Evolutionary conservation across 148 eudicot genomes (phyloP), one percentile per base, ranked within the genome.

Genomic region (Suaeda aralocaspica): DNA sequence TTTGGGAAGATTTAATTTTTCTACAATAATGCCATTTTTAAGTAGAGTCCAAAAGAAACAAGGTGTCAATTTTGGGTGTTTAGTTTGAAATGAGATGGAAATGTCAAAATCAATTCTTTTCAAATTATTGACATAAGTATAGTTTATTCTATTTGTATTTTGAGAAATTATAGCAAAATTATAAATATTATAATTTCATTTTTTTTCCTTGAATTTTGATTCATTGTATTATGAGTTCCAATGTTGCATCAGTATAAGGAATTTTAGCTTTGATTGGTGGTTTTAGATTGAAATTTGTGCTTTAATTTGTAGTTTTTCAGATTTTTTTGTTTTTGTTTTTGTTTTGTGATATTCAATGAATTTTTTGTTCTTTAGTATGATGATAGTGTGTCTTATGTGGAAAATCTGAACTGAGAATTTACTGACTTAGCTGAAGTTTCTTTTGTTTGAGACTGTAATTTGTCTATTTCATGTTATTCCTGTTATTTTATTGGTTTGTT

Each of bases 401-500:
- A 31, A 36, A 11, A 22, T 34, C 28, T 6, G 41, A 36, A 36
- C 41, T 58, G 36, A 71, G n/a, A 64, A 64, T 70, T n/a, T 48
- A 48, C 70, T 57, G 33, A 25, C 26, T 42, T 66, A n/a, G 58
- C 24, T 51, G 59, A 10, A 21, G 13, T 29, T 72, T 48, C 4
- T 21, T 59, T 66, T 72, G 64, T 26, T 49, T 64, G 46, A 41
- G 45, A 57, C 67, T 71, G 63, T 25, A 48, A 49, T 60, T 72
- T 72, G 80, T 72, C 63, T 58, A 59, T 58, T 55, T 66, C 31
- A 25, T 61, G 58, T 64, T 46, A 53, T 55, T 42, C 31, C 74
- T 56, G 11, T 56, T 59, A n/a, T 64, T 64, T 59, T 71, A 69
- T 71, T 42, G 49, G 67, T 34, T 71, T 36, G 13, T 64, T 71